Base-by-base conservation (phyloP, 1,284 basidiomycete genomes). In the Ustilago nuda region DNA sequence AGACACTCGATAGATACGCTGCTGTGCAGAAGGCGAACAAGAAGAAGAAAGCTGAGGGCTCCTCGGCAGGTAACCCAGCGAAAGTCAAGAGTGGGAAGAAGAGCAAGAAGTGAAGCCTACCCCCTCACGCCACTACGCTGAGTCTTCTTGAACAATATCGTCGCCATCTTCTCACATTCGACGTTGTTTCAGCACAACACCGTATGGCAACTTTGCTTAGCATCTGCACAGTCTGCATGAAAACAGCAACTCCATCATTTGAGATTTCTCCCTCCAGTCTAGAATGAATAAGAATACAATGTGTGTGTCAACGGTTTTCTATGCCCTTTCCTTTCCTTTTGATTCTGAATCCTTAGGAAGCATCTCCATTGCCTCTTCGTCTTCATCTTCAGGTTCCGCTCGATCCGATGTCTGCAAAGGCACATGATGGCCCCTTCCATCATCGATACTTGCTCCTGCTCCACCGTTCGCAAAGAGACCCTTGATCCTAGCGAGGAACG, bases 311-410 rank as follows among this genome's bases (percentile, higher is more conserved):
- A 19, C 19, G 54, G 45, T 32, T 17, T 15, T 39, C 46, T 54
- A 61, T n/a, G 12, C 41, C 35, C 12, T 9, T 27, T 37, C 48
- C 3, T 56, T 36, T 15, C 37, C 55, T 12, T 48, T 39, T 2
- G 30, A 23, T 19, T 61, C 55, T 33, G 43, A n/a, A 3, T 43
- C 32, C 7, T 72, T 64, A 4, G 79, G 76, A 8, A 81, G 66
- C 79, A 81, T 81, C 58, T 81, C 76, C 46, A 81, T 66, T 23
- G 69, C 55, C 54, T 81, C 79, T 32, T 81, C 79, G 3, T 70
- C 76, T 2, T 72, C 72, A 12, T 67, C 67, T 17, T 66, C 61
- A 7, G 45, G 45, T 9, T 59, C 59, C 17, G 27, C 48, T 2
- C 33, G 19, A 6, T 74, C 67, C 30, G 51, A 43, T 8, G 68